Base-by-base conservation (phyloP, 805 yeast species). In the Sungouiozyma intestinalis region DNA sequence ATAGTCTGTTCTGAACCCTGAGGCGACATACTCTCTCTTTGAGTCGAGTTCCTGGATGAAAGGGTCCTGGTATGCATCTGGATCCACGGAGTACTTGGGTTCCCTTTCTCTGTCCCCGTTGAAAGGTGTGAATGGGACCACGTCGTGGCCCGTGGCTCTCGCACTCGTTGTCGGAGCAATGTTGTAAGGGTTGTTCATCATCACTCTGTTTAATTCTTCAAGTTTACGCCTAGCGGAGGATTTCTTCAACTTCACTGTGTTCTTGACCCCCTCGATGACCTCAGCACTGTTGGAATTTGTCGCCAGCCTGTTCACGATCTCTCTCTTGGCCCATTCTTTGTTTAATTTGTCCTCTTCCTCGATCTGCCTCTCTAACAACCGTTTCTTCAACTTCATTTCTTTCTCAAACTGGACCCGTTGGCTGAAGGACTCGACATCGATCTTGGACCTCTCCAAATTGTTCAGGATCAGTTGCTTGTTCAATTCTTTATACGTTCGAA, bases 81-180 rank as follows among this genome's bases (percentile, higher is more conserved):
- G 55, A 4, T 63, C 57, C 16, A 79, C 62, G 9, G 61, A 65
- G 62, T 77, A 87, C 21, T 73, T 68, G 41, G 69, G 68, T 18
- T 67, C 62, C 6, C 66, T 46, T 45, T 81, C 79, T 46, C 92
- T 71, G 63, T 90, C 97, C 36, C 97, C 97, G 55, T 81, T 79
- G 64, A 90, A 90, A 7, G 97, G 97, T 9, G 97, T 87, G 60
- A 88, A 90, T 15, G 97, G 97, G 21, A 39, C 34, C 7, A 35
- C 11, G 27, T 39, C 40, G 16, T 39, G 38, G 14, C 31, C 39
- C 27, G 36, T 37, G 20, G 48, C 48, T 27, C 53, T 48, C 17
- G 35, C 40, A 21, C 32, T 31, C 21, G 53, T 47, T 45, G 48
- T 55, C 11, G 58, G 54, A 20, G 47, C 50, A n/a, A 51, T 49